Conservation (phyloP, 1,284 basidiomycete species). For the Sporisorium graminicola region DNA sequence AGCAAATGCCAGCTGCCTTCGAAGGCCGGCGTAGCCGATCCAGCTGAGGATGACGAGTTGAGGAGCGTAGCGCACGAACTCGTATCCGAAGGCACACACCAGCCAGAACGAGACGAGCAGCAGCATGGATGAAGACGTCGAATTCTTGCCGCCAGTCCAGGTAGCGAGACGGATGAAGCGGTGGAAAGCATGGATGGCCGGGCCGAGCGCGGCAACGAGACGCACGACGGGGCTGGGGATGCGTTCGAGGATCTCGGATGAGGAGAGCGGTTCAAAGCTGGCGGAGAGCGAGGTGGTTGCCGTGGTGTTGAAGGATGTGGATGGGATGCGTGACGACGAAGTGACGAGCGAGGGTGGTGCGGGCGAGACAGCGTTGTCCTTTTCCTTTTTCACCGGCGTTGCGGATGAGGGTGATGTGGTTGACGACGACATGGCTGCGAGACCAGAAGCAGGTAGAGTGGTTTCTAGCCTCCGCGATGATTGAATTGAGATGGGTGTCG, state of each 20-base stretch:
- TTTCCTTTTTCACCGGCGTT: conserved; percentile 35
- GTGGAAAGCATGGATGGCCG: conserved; percentile 52
- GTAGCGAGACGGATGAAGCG: conserved; percentile 61
- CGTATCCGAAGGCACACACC: conserved; percentile 64
- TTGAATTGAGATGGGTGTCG: neutral
- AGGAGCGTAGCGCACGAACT: conserved; percentile 64
- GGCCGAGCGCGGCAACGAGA: conserved; percentile 48
- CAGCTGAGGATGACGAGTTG: conserved; percentile 56
- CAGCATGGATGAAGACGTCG: conserved; percentile 53
- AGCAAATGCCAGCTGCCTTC: conserved; percentile 45
- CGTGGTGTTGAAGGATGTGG: conserved; percentile 26
- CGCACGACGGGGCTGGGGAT: conserved; percentile 54
- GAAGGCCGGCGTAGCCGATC: conserved; percentile 53
- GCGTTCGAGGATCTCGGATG: conserved; percentile 55
- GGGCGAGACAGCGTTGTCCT: conserved; percentile 10
- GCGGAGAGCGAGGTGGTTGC: conserved; percentile 36
- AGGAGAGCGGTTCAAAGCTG: conserved; percentile 43
- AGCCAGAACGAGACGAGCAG: conserved; percentile 63
- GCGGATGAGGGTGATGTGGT: conserved; percentile 15
- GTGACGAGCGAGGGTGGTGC: conserved; percentile 36
- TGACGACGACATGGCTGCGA: conserved; percentile 24
- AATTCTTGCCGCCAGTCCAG: conserved; percentile 60
- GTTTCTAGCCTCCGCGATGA: neutral
- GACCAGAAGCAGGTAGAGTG: neutral
- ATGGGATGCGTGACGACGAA: conserved; percentile 35